phyloP scores from a whole-genome alignment of 1,284 basidiomycete genomes.

The Ganoderma resinaceum region DNA sequence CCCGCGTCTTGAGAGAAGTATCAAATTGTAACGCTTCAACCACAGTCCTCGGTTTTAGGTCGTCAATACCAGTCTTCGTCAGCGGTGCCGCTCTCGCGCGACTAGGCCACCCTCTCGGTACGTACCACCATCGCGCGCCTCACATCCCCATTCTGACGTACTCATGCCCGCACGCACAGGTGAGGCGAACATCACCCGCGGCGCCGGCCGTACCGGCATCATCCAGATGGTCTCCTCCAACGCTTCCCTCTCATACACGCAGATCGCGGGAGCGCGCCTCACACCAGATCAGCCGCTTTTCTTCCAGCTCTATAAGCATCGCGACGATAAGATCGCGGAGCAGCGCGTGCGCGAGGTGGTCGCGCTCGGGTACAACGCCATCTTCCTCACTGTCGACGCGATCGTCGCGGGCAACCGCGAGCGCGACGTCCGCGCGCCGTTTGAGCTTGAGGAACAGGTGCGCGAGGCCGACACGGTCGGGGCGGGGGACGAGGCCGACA shows the following conservation, averaged over 20 bases:
- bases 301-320: constrained; percentile 90
- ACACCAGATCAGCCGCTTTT: constrained; percentile 74
- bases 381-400: constrained; percentile 93
- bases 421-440: constrained; percentile 72
- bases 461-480: constrained; percentile 41
- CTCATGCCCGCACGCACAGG: constrained; percentile 48
- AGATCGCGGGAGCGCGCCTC: constrained; percentile 69
- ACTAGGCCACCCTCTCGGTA: constrained; percentile 84
- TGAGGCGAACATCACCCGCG: constrained; percentile 85
- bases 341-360: constrained; percentile 79
- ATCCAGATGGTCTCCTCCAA: constrained; percentile 93
- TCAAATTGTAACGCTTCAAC: constrained; percentile 77
- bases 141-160: not conserved
- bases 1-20: constrained; percentile 80
- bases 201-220: constrained; percentile 73
- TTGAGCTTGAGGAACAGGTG: constrained; percentile 68
- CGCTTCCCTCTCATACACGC: constrained; percentile 78
- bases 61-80: constrained; percentile 86
- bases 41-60: constrained; percentile 76
- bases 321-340: constrained; percentile 72
- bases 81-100: constrained; percentile 90
- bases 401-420: constrained; percentile 88
- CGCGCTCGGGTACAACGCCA: constrained; percentile 79
- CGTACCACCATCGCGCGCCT: constrained; percentile 2
- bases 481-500: constrained; percentile 37